Evolutionary conservation across 345 rosid genomes (phyloP).

Genomic region (Ceriops tagal): DNA sequence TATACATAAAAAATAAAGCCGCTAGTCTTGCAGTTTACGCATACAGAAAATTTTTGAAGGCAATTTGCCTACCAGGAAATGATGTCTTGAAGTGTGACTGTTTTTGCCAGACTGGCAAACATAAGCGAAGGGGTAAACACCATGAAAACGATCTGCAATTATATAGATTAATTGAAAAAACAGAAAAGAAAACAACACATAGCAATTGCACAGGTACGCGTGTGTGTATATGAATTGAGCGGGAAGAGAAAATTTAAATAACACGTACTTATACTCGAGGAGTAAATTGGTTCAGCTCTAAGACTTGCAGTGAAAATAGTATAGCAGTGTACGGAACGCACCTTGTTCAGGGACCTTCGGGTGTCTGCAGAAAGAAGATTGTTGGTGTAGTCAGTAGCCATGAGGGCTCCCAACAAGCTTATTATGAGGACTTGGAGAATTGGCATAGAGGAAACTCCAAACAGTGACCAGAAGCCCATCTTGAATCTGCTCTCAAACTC

Average conservation of each 20-base stretch:
- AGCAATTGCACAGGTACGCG: no score
- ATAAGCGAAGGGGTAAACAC: conserved; percentile 80
- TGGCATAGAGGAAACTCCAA: conserved; percentile 89
- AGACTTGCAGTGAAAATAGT: neutral
- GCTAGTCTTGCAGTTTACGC: neutral
- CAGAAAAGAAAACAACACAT: no score
- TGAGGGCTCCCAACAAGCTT: conserved; percentile 68
- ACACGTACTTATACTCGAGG: no score
- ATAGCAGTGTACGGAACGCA: neutral
- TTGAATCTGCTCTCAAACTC: neutral
- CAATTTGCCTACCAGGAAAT: conserved; percentile 59
- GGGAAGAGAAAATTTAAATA: neutral
- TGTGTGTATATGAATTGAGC: no score
- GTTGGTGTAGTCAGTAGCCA: conserved; percentile 63
- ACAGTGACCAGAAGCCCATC: conserved; percentile 88
- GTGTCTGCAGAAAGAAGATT: conserved; percentile 61
- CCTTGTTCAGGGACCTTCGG: conserved; percentile 78
- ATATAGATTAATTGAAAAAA: no score
- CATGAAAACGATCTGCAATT: conserved; percentile 67
- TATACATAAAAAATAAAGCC: no score
- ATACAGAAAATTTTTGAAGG: neutral
- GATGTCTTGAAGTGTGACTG: conserved; percentile 79
- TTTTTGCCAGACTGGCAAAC: conserved; percentile 77
- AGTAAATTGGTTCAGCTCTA: no score
- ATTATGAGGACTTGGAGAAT: conserved; percentile 68